phyloP scores from a whole-genome alignment of 441 rosid species.

The Croton laevigatus region DNA sequence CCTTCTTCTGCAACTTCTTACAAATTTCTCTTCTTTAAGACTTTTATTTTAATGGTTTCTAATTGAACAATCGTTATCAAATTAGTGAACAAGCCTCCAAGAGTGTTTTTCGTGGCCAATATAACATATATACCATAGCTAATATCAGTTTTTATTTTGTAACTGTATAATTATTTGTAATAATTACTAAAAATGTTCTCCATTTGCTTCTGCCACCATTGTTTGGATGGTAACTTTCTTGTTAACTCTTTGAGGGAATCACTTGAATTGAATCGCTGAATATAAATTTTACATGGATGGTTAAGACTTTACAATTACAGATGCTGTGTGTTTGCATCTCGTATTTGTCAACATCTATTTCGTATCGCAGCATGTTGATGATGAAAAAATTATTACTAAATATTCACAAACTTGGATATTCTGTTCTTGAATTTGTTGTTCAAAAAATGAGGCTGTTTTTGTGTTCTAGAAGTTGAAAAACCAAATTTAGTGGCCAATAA shows the following conservation, averaged over 20 bases:
- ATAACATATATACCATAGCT: not conserved
- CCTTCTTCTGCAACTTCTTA: not conserved
- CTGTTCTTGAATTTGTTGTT: not conserved
- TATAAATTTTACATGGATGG: not conserved
- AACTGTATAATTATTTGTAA: too few relatives aligned
- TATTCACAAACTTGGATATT: not conserved
- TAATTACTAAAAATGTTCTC: not conserved
- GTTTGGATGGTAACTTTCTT: not conserved
- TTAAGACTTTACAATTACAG: not conserved
- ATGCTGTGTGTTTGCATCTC: not conserved
- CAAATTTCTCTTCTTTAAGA: slow-evolving; percentile 4
- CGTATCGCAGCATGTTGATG: not conserved
- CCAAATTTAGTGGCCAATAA: not conserved
- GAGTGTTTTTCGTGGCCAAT: not conserved
- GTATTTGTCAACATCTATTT: not conserved
- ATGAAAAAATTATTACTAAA: not conserved
- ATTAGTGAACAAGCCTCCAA: not conserved
- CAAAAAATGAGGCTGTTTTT: not conserved
- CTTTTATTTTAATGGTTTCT: slow-evolving; percentile 7
- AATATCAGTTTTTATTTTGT: not conserved
- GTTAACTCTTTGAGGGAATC: not conserved
- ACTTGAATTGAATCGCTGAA: not conserved
- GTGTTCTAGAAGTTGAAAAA: too few relatives aligned
- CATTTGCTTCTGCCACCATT: not conserved
- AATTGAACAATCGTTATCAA: not conserved